Evolutionary conservation across 2,329 filamentous ascomycete species (phyloP), one percentile per base, ranked within the genome.

Genomic region (Chaetomiaceae sp.): DNA sequence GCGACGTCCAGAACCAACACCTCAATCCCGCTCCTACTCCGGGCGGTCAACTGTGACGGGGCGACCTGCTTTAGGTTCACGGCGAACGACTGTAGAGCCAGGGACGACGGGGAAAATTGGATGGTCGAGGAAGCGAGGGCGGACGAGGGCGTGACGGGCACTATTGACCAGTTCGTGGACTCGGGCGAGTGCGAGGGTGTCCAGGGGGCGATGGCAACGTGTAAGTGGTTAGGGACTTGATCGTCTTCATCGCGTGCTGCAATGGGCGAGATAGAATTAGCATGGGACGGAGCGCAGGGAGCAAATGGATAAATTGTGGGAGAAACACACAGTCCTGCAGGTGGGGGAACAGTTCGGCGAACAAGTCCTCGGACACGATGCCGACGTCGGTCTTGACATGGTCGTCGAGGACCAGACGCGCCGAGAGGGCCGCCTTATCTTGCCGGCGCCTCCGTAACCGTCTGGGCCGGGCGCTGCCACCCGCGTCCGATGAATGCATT

Each of bases 371-470:
- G 12, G 92, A 96, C 49, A 97, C 72, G 59, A 94, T 81, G 59
- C 91, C 94, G 57, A 91, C 80, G 66, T 96, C 89, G 49, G 89
- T 89, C 71, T 87, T 89, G 64, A 95, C 78, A 68, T 88, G 86
- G 66, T 91, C 88, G 70, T 96, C 91, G 53, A 96, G 82, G 34
- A 95, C 80, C 47, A 97, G 77, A 54, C 88, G 84, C 53, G 90
- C 91, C 54, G 88, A 80, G 54, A 95, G 78, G 39, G 91, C 80
- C 7, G 87, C 80, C 69, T 88, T 91, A 68, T 94, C 83, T 61
- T 82, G 76, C 51, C 81, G 75, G 47, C 82, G 76, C 59, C 82
- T 75, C 54, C 80, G 73, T 51, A 72, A 73, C 54, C 73, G 73
- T 65, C 72, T 76, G 61, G 69, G 70, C 43, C 61, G 61, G 23